Evolutionary conservation across 2,329 filamentous ascomycete genomes (phyloP), one percentile per base, ranked within the genome.

Genomic region (Xylaria sp.): DNA sequence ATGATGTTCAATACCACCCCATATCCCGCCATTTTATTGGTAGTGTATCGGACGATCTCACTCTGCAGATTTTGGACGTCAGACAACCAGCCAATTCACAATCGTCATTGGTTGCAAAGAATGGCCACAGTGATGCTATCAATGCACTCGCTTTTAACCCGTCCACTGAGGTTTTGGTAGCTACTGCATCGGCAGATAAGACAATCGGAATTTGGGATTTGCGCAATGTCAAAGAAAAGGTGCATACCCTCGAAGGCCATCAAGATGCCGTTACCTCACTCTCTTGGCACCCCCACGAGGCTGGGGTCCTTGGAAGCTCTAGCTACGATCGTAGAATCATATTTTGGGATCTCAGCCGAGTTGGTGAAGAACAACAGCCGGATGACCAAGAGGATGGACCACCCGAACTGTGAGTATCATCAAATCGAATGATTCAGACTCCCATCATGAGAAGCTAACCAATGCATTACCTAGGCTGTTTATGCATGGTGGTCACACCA

Each of bases 401-500:
- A 1, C 95, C 96, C 60, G 96, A 99, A 81, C 85, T 99, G 92
- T 96, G 86, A 82, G 92, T 88, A 16, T 65, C 63, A 65, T 12
- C 55, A 37, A 13, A 29, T 5, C 40, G 16, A 13, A 25, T 53
- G 12, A 27, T 50, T 21, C 57, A 58, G 8, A 32, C 29, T 42
- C 18, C 6, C n/a, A 32, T 50, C 47, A 50, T 27, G 13, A n/a
- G 9, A 51, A 57, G 58, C 60, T 68, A n/a, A 68, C 68, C 66
- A 63, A 75, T 42, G 6, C 16, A n/a, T 40, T 48, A 94, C 40
- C 40, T 55, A 94, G 92, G 55, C 84, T 99, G 1, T 99, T 99
- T 82, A 98, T 99, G 94, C 96, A 99, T 77, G 96, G 96, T 69
- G 96, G 96, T 37, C 97, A 99, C 83, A 99, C 96, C 12, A 98